Base-by-base conservation (phyloP, 2,329 filamentous ascomycete species). In the Knoxdaviesia capensis region DNA sequence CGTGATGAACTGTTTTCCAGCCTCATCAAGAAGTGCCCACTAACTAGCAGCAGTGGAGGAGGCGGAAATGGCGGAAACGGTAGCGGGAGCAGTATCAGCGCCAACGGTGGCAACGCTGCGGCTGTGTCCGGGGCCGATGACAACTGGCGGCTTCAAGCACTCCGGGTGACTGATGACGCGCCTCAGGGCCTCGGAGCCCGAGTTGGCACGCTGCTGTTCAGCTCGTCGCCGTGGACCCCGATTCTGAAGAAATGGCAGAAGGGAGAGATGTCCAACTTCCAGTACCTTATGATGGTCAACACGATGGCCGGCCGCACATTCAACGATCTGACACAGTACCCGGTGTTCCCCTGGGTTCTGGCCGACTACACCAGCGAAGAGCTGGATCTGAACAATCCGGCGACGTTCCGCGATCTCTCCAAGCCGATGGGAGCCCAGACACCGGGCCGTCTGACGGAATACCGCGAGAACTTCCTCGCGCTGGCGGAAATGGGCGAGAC, bases 211-310 rank as follows among this genome's bases (percentile, higher is more conserved):
- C 87, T 96, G 51, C 83, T 94, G 8, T 96, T 98, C 64, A 85
- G 86, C 48, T 74, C 85, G 28, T 77, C 76, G 0, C 72, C 82
- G 0, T 81, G 80, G 57, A 87, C 86, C 49, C 83, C 87, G 7
- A 77, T 85, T 6, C 93, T 90, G 52, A 79, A 80, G 48, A 80
- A 78, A 56, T 98, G 90, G 90, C 72, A 90, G 45, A 80, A 78
- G 54, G 90, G 92, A 8, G 90, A 98, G 53, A 85, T 96, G 40
- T 96, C 88, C 9, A 98, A 98, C 57, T 98, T 98, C 52, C 86
- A 96, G 58, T 98, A 98, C 54, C 71, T 98, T 34, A 98, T 98
- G 88, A 77, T 94, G 46, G 77, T 98, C 53, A 98, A 98, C 54
- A 96, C 90, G 0, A 84, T 98, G 71, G 92, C 92, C 31, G 90